Evolutionary conservation across 164 flowering plant species (phyloP), one percentile per base, ranked within the genome.

Genomic region (Akebia trifoliata): DNA sequence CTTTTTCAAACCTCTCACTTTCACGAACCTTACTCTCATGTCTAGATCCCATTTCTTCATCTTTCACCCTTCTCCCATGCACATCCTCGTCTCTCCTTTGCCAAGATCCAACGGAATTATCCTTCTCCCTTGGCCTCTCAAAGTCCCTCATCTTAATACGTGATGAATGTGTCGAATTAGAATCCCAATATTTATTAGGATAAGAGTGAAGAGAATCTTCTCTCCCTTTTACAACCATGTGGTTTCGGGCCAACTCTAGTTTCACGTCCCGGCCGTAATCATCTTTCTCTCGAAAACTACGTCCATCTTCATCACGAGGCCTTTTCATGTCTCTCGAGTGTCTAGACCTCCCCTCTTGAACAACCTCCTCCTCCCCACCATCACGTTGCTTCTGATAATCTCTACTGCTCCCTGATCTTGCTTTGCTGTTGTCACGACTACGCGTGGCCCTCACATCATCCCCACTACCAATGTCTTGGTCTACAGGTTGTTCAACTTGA

Each of bases 361-460:
- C 45, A 49, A 81, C 88, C 74, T 92, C 96, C 61, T 89, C 96
- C 26, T 83, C 94, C 39, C 64, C 71, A 51, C 65, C 76, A 42
- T 83, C 96, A 45, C 59, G 75, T 50, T 69, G 60, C 66, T 76
- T 87, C 44, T 62, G 72, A 69, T 69, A 57, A 63, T 79, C 92
- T 72, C 76, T 76, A 77, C 90, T 83, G 67, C 82, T 79, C 34
- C 80, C 90, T 31, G 94, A 81, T 65, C 78, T 82, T 63, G 79
- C 84, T 78, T 77, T 93, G 78, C 90, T 87, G 65, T 68, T 81
- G 36, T 85, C 94, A 71, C 88, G 87, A 60, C 81, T 84, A 61
- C 83, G 78, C 56, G 83, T 77, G 57, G 81, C 65, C 66, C 72
- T 89, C 18, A 76, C 66, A 60, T 80, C 83, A 57, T 84, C 85